phyloP scores from a whole-genome alignment of 768 basidiomycete genomes.

The Gautieria morchelliformis region DNA sequence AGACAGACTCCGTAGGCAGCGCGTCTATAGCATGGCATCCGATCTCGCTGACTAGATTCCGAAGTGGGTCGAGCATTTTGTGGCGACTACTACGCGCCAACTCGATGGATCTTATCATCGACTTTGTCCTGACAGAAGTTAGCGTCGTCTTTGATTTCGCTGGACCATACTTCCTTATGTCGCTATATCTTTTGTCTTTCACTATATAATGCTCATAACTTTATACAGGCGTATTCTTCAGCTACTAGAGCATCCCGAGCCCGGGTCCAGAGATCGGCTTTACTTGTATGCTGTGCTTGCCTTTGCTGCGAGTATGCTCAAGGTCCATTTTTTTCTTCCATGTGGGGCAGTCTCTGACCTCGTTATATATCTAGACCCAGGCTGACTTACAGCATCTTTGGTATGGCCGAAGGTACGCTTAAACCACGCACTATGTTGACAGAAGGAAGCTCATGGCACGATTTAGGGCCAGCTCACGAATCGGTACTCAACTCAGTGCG shows the following conservation, averaged over 20 bases:
- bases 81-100: slow-evolving; percentile 9
- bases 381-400: slow-evolving; percentile 14
- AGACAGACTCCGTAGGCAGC: background rate
- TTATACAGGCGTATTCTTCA: slow-evolving; percentile 14
- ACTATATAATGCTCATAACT: background rate
- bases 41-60: background rate
- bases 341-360: background rate
- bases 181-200: background rate
- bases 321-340: slow-evolving; percentile 2
- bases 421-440: background rate
- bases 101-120: slow-evolving; percentile 15
- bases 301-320: slow-evolving; percentile 6
- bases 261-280: background rate
- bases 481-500: slow-evolving; percentile 22
- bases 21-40: background rate
- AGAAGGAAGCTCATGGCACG: background rate
- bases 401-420: slow-evolving; percentile 17
- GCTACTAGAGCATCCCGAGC: slow-evolving; percentile 12
- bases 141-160: slow-evolving; percentile 25
- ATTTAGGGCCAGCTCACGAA: slow-evolving; percentile 15
- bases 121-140: slow-evolving; percentile 18
- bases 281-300: slow-evolving; percentile 9
- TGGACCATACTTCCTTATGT: slow-evolving; percentile 26
- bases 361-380: background rate
- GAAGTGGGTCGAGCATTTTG: slow-evolving; percentile 2